Percentiles rank a stretch among this genome's conserved stretches.
phyloP scores from a whole-genome alignment of 768 basidiomycete species.

The Suillus clintonianus region DNA sequence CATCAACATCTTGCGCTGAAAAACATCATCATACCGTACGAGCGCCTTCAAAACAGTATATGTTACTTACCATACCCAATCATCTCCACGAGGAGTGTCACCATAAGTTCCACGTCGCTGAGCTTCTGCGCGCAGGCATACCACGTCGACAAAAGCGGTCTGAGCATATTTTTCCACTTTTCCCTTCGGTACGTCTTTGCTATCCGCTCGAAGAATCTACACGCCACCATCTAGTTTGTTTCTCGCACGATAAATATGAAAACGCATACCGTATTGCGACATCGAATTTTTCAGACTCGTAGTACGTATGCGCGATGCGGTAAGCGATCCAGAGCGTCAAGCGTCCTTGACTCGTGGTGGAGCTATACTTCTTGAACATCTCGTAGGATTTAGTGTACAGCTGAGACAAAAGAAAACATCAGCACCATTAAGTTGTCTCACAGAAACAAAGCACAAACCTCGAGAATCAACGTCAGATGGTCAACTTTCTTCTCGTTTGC shows the following conservation, averaged over 20 bases:
- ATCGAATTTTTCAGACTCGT: slow-evolving; percentile 77
- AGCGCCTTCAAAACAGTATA: background rate
- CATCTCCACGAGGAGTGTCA: slow-evolving; percentile 82
- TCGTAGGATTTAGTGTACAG: slow-evolving; percentile 95
- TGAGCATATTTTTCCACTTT: slow-evolving; percentile 74
- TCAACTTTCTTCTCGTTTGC: slow-evolving; percentile 92
- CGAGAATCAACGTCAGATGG: slow-evolving; percentile 78
- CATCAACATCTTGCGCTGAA: slow-evolving; percentile 46
- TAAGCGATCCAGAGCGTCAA: slow-evolving; percentile 90
- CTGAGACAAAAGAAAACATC: slow-evolving; percentile 39
- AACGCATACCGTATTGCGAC: slow-evolving; percentile 76
- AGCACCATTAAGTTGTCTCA: background rate
- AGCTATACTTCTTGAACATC: slow-evolving; percentile 78
- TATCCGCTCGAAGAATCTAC: slow-evolving; percentile 91
- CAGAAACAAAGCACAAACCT: slow-evolving; percentile 48
- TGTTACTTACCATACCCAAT: slow-evolving; percentile 64
- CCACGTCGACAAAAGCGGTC: slow-evolving; percentile 76
- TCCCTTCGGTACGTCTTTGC: slow-evolving; percentile 87
- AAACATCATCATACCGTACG: background rate
- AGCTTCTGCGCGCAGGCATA: slow-evolving; percentile 80
- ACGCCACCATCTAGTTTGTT: background rate
- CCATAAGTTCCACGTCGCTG: slow-evolving; percentile 74
- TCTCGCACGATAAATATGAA: background rate
- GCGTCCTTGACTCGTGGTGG: slow-evolving; percentile 63
- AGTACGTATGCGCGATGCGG: slow-evolving; percentile 87